Conservation (phyloP, 2,329 filamentous ascomycete genomes). For the Alternaria rosae region DNA sequence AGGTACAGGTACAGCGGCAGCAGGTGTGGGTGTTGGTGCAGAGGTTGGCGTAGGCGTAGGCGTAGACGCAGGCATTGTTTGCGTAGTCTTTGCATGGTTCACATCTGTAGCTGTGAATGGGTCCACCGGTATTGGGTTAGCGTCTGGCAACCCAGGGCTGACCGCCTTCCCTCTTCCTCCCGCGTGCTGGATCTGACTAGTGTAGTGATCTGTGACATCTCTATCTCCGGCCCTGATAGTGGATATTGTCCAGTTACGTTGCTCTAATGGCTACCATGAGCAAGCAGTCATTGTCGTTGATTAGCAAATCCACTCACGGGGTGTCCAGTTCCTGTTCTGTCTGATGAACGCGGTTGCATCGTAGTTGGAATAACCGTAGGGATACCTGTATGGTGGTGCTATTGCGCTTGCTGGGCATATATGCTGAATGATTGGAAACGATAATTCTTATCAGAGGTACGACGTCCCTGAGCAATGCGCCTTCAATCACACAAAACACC, state of each 20-base stretch:
- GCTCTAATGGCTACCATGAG: not conserved
- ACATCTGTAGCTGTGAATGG: not conserved
- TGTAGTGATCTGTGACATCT: not conserved
- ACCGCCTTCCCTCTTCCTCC: not conserved
- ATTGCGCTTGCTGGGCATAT: not conserved
- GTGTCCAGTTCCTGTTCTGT: not conserved
- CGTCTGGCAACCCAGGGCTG: not conserved
- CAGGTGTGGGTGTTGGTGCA: no score
- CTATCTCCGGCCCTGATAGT: not conserved
- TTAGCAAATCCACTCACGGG: not conserved
- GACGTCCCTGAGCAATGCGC: not conserved
- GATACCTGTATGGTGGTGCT: not conserved
- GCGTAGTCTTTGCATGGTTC: not conserved
- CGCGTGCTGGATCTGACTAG: not conserved
- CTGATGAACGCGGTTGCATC: not conserved
- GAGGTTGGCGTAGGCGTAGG: no score
- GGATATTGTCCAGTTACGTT: not conserved
- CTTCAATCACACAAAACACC: not conserved
- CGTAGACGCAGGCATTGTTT: not conserved
- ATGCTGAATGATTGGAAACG: not conserved
- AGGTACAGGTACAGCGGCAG: not conserved
- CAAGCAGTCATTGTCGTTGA: not conserved
- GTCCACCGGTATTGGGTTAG: not conserved
- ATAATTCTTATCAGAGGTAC: not conserved
- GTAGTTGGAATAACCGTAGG: not conserved